Evolutionary conservation across 176 grass and related monocot species (phyloP), one percentile per base, ranked within the genome.

Genomic region (Eragrostis nindensis): DNA sequence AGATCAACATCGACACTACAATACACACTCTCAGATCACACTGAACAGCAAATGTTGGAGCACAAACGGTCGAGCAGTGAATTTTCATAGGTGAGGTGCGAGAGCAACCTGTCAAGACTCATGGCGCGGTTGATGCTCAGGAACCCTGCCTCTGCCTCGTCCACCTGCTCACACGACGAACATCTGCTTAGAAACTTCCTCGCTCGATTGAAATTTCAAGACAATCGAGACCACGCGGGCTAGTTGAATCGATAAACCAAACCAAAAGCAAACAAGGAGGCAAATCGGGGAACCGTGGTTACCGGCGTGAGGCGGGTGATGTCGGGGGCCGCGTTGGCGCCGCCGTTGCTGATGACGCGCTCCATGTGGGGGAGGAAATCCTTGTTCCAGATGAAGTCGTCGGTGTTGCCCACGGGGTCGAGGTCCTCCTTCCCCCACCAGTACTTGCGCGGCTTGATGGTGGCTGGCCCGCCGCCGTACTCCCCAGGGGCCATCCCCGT

Each of bases 381-480:
- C 88, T 99, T 99, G 88, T 95, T 99, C 96, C 96, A 99, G 75
- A 99, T 99, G 84, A 99, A 99, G 62, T 90, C 86, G 67, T 99
- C 90, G 6, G 84, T 99, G 92, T 83, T 84, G 44, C 78, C 86
- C 70, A 99, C 86, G 65, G 96, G 96, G 82, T 99, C 96, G 75
- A 76, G 88, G 66, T 99, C 92, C 50, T 90, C 88, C 70, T 88
- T 86, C 47, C 96, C 96, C 82, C 91, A 90, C 89, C 91, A 99
- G 85, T 94, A 94, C 88, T 99, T 91, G 56, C 91, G 88, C 71
- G 90, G 86, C 89, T 90, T 93, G 72, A 84, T 70, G 50, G 92
- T 98, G 6, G 95, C 74, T 32, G 92, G 92, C 8, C 83, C 89
- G 6, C 89, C 92, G 81, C 90, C 95, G 66, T 98, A 93, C 84